These are phyloP conservation scores for Acephala macrosclerotiorum DNA, from an alignment of 2,329 filamentous ascomycete species.

Conservation along the genomic window DNA sequence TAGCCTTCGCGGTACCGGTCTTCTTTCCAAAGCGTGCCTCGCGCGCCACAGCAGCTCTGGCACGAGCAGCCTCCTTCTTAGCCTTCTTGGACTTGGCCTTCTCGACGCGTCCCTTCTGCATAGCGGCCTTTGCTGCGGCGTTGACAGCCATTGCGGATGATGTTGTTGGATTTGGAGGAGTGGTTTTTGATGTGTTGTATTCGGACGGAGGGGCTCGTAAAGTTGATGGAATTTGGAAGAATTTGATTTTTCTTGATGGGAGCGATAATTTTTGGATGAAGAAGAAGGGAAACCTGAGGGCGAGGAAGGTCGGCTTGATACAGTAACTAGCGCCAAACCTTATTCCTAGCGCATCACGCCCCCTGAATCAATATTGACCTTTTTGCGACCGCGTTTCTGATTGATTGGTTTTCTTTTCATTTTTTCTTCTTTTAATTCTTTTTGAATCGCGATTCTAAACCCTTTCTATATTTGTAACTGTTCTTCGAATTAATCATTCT, in stretches of 20 bases:
- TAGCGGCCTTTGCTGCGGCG: constrained; percentile 17
- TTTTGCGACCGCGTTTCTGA: background rate
- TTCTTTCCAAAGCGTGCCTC: constrained; percentile 29
- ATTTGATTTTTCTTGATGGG: constrained; percentile 16
- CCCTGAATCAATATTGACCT: background rate
- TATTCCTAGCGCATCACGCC: too few species aligned
- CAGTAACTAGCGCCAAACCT: background rate
- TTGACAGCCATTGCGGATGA: constrained; percentile 20
- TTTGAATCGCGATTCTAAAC: background rate
- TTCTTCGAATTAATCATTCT: too few species aligned
- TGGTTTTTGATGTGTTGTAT: constrained; percentile 11
- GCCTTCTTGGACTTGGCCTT: constrained; percentile 28
- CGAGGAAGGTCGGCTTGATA: background rate
- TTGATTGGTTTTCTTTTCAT: background rate
- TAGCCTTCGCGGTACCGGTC: constrained; percentile 18
- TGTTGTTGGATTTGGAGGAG: constrained; percentile 1
- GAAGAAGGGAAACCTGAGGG: background rate
- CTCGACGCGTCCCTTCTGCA: constrained; percentile 28
- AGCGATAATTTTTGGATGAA: constrained; percentile 14
- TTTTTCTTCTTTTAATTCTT: background rate
- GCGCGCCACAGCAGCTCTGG: constrained; percentile 25
- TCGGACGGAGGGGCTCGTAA: background rate
- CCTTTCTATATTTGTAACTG: too few species aligned
- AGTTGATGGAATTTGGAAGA: background rate
- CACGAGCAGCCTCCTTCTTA: constrained; percentile 27